Percentiles rank a stretch among this genome's conserved stretches.
Evolutionary conservation across 768 basidiomycete genomes (phyloP).

Genomic region (Tricholoma sp.): DNA sequence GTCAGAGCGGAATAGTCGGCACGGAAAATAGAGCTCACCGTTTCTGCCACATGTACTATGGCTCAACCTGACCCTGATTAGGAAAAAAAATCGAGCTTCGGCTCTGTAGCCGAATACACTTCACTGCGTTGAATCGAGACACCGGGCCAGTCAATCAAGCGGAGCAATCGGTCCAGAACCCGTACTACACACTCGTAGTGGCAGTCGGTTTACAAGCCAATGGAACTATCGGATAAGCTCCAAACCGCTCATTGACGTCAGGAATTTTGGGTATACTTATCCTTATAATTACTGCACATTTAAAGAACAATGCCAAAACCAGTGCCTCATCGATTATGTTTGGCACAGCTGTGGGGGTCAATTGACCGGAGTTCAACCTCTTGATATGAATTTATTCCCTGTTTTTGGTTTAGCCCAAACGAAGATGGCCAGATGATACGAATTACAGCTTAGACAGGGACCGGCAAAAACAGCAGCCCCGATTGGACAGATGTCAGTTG

Average conservation of each 20-base stretch:
- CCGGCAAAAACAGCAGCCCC: not conserved
- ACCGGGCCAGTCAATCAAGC: slow-evolving; percentile 77
- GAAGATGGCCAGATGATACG: not conserved
- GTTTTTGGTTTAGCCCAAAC: not conserved
- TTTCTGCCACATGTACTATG: slow-evolving; percentile 53
- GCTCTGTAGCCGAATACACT: slow-evolving; percentile 52
- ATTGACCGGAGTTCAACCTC: not conserved
- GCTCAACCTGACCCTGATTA: slow-evolving; percentile 18
- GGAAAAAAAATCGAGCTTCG: slow-evolving; percentile 40
- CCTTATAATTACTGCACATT: too few species aligned
- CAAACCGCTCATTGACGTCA: slow-evolving; percentile 48
- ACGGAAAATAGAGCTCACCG: slow-evolving; percentile 38
- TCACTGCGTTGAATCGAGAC: slow-evolving; percentile 45
- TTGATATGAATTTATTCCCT: not conserved
- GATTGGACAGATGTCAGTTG: not conserved
- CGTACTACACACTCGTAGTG: slow-evolving; percentile 17
- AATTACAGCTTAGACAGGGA: not conserved
- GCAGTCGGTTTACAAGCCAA: slow-evolving; percentile 43
- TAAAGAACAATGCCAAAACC: not conserved
- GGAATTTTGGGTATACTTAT: slow-evolving; percentile 53
- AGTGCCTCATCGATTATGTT: not conserved
- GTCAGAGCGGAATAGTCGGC: not conserved
- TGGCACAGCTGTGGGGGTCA: not conserved
- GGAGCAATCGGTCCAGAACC: slow-evolving; percentile 81
- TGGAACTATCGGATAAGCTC: slow-evolving; percentile 67